Conservation (phyloP, 192 early-diverging fungal species). For the Coemansia sp. region DNA sequence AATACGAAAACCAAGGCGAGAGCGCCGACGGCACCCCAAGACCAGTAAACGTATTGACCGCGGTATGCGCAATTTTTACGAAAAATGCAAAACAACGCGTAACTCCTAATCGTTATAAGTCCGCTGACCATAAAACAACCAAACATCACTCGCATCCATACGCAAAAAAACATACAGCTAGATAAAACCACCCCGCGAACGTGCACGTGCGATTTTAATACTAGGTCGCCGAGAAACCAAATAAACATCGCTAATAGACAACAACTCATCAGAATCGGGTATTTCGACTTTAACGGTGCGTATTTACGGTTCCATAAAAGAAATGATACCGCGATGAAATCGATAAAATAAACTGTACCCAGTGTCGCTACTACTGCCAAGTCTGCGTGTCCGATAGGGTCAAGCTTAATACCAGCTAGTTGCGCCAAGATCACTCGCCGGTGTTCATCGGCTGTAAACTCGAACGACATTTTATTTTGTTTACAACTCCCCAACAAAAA, state of each 20-base stretch:
- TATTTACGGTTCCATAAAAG: slow-evolving; percentile 52
- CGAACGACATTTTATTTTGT: slow-evolving; percentile 32
- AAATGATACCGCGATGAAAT: slow-evolving; percentile 34
- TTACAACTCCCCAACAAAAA: not conserved
- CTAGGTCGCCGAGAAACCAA: slow-evolving; percentile 56
- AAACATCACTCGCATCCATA: slow-evolving; percentile 49
- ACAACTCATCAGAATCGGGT: slow-evolving; percentile 49
- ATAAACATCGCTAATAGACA: slow-evolving; percentile 39
- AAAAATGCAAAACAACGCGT: slow-evolving; percentile 55
- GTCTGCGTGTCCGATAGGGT: slow-evolving; percentile 46
- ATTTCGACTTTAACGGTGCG: slow-evolving; percentile 58
- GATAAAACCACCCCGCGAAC: slow-evolving; percentile 20
- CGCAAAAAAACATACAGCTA: slow-evolving; percentile 51
- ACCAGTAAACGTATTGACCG: slow-evolving; percentile 34
- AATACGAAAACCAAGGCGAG: slow-evolving; percentile 32
- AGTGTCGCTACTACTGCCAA: slow-evolving; percentile 31
- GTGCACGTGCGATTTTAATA: slow-evolving; percentile 53
- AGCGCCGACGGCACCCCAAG: slow-evolving; percentile 11
- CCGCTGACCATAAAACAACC: slow-evolving; percentile 40
- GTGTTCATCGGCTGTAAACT: slow-evolving; percentile 25
- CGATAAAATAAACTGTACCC: slow-evolving; percentile 32
- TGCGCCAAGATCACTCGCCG: slow-evolving; percentile 26
- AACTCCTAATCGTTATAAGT: slow-evolving; percentile 48
- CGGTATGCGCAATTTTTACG: slow-evolving; percentile 35
- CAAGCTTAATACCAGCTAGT: slow-evolving; percentile 33